These are phyloP conservation scores for Metarhizium anisopliae DNA, from an alignment of 2,329 filamentous ascomycete genomes.

Conservation along the genomic window DNA sequence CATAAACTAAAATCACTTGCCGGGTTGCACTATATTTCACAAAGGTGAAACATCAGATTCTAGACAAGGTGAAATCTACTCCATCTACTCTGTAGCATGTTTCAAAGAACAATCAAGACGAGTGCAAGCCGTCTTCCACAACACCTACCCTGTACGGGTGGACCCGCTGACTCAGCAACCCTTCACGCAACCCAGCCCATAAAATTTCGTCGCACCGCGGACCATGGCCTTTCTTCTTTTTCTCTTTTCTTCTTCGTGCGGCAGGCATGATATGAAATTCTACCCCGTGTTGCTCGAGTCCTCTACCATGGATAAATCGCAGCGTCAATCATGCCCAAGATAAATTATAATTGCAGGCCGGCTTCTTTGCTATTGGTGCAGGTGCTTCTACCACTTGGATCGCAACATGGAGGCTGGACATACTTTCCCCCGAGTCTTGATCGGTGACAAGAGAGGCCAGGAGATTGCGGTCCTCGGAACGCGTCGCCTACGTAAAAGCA, in stretches of 20 bases:
- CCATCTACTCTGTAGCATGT: too few species aligned
- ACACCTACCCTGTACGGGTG: neutral
- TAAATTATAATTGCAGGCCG: slow-evolving; percentile 67
- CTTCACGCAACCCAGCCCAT: slow-evolving; percentile 7
- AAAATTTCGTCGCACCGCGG: slow-evolving; percentile 18
- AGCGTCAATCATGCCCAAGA: slow-evolving; percentile 80
- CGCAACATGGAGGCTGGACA: slow-evolving; percentile 13
- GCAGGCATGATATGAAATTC: slow-evolving; percentile 60
- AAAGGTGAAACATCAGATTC: too few species aligned
- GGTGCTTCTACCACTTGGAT: slow-evolving; percentile 18
- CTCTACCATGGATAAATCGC: slow-evolving; percentile 42
- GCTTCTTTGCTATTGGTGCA: slow-evolving; percentile 39
- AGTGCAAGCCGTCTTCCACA: neutral
- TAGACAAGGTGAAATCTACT: too few species aligned
- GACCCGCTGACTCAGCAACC: slow-evolving; percentile 4
- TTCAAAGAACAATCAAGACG: too few species aligned
- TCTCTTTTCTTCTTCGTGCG: slow-evolving; percentile 64
- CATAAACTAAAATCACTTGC: too few species aligned
- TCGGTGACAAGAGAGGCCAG: neutral
- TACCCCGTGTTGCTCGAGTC: slow-evolving; percentile 74
- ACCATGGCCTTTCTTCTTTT: slow-evolving; percentile 27
- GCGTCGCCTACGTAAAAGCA: neutral
- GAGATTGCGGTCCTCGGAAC: neutral
- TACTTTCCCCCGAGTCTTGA: neutral
- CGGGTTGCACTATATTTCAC: too few species aligned